Percentiles rank a stretch among this genome's conserved stretches.
These are phyloP conservation scores for Colletotrichum viniferum DNA, from an alignment of 2,329 filamentous ascomycete species.

Conservation along the genomic window DNA sequence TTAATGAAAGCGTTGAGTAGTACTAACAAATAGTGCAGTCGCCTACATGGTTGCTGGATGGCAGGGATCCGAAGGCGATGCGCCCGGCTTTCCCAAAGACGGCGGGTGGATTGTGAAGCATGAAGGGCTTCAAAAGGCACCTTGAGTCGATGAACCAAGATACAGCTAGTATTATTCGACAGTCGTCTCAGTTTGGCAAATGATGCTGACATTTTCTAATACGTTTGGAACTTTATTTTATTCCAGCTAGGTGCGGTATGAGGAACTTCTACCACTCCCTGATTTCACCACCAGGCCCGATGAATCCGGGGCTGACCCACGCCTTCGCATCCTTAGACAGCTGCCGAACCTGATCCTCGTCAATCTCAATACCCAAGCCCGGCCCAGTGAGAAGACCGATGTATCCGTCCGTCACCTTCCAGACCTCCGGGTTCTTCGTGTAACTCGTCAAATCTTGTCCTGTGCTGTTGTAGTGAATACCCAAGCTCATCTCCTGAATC, in stretches of 20 bases:
- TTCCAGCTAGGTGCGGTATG: fast-evolving
- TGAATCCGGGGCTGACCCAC: conserved; percentile 71
- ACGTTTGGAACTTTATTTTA: too few relatives aligned
- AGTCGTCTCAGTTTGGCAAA: fast-evolving
- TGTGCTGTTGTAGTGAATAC: conserved; percentile 79
- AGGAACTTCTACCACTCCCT: conserved; percentile 64
- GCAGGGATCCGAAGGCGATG: conserved; percentile 24
- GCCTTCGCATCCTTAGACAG: conserved; percentile 62
- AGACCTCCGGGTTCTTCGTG: conserved; percentile 66
- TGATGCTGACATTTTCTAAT: too few relatives aligned
- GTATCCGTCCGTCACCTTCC: conserved; percentile 70
- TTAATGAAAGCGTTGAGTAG: background rate
- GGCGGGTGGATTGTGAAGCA: conserved; percentile 37
- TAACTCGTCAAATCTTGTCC: conserved; percentile 71
- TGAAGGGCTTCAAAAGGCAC: conserved; percentile 36
- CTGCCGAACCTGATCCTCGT: conserved; percentile 70
- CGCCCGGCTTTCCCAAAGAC: conserved; percentile 39
- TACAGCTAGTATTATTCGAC: fast-evolving
- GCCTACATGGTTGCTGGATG: conserved; percentile 35
- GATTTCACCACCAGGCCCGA: conserved; percentile 69
- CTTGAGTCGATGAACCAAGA: background rate
- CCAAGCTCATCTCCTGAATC: conserved; percentile 80
- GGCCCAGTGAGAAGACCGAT: conserved; percentile 63
- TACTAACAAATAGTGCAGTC: conserved; percentile 24
- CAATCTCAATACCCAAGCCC: conserved; percentile 72